A percentile compares a stretch with the other conserved stretches of the same genome.
These are phyloP conservation scores for Hapsidospora chrysogenum DNA, from an alignment of 495 filamentous ascomycete genomes.

Conservation along the genomic window DNA sequence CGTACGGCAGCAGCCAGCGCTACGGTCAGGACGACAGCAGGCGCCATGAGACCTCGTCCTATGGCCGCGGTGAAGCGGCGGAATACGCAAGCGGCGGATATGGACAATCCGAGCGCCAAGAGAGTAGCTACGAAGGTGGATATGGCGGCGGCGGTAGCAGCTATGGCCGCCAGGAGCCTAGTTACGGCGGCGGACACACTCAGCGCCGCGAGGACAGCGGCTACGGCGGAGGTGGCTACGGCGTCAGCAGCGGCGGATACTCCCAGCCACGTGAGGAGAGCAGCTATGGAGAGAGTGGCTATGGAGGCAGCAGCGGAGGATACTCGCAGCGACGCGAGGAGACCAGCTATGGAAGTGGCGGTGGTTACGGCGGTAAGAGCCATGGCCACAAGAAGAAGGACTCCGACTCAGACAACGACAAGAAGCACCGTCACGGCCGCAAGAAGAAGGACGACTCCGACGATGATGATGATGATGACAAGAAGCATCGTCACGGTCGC, in stretches of 20 bases:
- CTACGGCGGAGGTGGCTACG: neutral
- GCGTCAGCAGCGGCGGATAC: neutral
- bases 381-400: neutral
- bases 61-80: slow-evolving; percentile 9
- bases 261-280: neutral
- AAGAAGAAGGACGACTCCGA: neutral
- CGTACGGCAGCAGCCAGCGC: slow-evolving; percentile 11
- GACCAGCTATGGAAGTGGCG: neutral
- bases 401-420: too few relatives aligned
- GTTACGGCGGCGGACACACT: slow-evolving; percentile 8
- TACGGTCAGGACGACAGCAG: slow-evolving; percentile 20
- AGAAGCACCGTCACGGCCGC: neutral
- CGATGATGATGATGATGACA: too few relatives aligned
- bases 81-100: neutral
- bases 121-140: slow-evolving; percentile 2
- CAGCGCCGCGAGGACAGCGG: slow-evolving; percentile 5
- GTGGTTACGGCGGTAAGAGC: neutral
- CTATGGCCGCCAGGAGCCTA: neutral
- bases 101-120: neutral
- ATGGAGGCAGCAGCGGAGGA: neutral
- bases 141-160: neutral
- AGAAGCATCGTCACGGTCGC: neutral
- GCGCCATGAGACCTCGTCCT: neutral
- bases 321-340: neutral
- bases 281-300: neutral